These are phyloP conservation scores for Calcarisporium arbuscula DNA, from an alignment of 2,329 filamentous ascomycete genomes.

Conservation along the genomic window DNA sequence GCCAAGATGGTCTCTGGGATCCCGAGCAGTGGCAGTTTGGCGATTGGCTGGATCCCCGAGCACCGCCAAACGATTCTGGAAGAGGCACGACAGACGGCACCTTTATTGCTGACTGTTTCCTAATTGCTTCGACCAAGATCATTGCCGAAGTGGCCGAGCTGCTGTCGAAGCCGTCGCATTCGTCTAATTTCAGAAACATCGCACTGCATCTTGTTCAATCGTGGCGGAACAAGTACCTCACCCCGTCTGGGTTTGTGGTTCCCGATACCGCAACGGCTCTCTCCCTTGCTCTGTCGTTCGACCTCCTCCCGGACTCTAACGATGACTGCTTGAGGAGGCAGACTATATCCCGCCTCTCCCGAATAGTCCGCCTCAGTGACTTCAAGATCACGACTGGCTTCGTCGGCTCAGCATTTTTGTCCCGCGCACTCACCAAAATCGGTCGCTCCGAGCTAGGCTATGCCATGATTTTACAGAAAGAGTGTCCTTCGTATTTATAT, in stretches of 20 bases:
- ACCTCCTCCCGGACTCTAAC: conserved; percentile 19
- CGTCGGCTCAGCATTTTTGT: conserved; percentile 34
- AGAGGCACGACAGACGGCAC: conserved; percentile 31
- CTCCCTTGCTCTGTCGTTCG: conserved; percentile 30
- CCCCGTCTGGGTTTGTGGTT: conserved; percentile 23
- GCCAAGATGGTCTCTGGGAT: conserved; percentile 32
- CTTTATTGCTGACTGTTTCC: conserved; percentile 40
- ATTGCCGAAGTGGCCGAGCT: conserved; percentile 26
- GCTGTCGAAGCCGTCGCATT: no score
- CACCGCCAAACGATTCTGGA: conserved; percentile 32
- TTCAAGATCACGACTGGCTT: conserved; percentile 34
- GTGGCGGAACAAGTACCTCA: conserved; percentile 24
- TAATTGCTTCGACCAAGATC: conserved; percentile 34
- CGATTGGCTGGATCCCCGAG: conserved; percentile 43
- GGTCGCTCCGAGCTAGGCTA: conserved; percentile 31
- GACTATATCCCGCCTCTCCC: no score
- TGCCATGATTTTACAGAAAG: conserved; percentile 39
- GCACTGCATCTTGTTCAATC: conserved; percentile 15
- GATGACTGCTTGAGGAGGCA: no score
- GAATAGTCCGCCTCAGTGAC: conserved; percentile 15
- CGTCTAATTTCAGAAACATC: conserved; percentile 19
- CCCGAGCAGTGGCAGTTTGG: conserved; percentile 29
- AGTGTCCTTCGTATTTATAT: conserved; percentile 41
- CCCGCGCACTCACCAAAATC: conserved; percentile 22
- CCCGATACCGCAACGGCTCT: conserved; percentile 35